Evolutionary conservation across 2,329 filamentous ascomycete genomes (phyloP).

Genomic region (Cladophialophora chaetospira): DNA sequence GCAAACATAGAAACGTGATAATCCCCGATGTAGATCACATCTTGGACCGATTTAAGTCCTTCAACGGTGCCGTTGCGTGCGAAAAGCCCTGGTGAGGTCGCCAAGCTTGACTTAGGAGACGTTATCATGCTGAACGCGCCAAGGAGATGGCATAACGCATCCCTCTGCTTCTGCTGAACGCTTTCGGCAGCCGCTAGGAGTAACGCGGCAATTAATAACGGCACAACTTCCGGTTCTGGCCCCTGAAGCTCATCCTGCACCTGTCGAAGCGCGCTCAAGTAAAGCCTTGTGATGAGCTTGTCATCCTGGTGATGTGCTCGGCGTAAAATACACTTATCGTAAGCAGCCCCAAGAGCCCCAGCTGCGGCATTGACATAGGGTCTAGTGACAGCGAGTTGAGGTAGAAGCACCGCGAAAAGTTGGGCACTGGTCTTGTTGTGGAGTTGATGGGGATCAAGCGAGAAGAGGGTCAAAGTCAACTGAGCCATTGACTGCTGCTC

Average conservation of each 20-base stretch:
- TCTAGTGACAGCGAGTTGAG: constrained; percentile 9
- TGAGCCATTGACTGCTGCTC: constrained; percentile 9
- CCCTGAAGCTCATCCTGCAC: constrained; percentile 12
- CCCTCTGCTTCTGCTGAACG: constrained; percentile 5
- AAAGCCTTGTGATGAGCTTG: constrained; percentile 1
- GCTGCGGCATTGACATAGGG: constrained; percentile 14
- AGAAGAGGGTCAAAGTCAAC: constrained; percentile 3
- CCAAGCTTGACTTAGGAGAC: not conserved
- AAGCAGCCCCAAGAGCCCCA: constrained; percentile 10
- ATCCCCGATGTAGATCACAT: constrained; percentile 1
- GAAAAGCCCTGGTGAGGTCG: not conserved
- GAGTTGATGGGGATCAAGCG: constrained; percentile 10
- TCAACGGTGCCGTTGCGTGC: not conserved
- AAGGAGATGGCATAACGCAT: constrained; percentile 9
- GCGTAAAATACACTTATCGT: constrained; percentile 12
- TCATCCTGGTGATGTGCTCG: not conserved
- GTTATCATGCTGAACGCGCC: constrained; percentile 12
- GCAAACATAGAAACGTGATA: constrained; percentile 13
- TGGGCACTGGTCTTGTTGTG: constrained; percentile 5
- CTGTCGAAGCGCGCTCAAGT: constrained; percentile 10
- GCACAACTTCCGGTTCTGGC: constrained; percentile 1
- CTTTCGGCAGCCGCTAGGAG: constrained; percentile 12
- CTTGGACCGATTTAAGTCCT: not conserved
- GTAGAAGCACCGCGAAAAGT: constrained; percentile 4
- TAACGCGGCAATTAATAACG: constrained; percentile 1